Conservation (phyloP, 2,329 filamentous ascomycete genomes). For the Ceratocystis cacaofunesta region DNA sequence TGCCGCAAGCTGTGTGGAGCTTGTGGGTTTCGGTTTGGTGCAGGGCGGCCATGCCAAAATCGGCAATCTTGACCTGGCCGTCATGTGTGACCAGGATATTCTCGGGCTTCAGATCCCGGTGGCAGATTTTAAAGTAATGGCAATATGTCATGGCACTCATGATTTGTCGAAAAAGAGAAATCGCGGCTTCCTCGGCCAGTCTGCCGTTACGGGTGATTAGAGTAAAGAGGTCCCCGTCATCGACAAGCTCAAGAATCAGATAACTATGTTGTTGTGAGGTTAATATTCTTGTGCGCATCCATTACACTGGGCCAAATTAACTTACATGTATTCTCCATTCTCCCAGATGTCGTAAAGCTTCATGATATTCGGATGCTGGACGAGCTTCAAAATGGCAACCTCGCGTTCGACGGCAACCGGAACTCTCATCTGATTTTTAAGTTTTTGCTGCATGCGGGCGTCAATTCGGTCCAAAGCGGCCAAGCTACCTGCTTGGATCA, state of each 20-base stretch:
- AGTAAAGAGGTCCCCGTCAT: conserved; percentile 65
- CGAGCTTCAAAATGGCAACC: conserved; percentile 91
- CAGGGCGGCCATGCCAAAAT: conserved; percentile 94
- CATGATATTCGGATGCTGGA: conserved; percentile 90
- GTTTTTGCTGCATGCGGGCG: conserved; percentile 37
- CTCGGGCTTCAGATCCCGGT: conserved; percentile 91
- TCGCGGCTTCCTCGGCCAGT: conserved; percentile 64
- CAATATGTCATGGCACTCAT: conserved; percentile 85
- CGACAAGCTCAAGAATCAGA: conserved; percentile 82
- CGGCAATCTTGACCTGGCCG: conserved; percentile 77
- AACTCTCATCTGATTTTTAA: conserved; percentile 52
- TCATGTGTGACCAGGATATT: conserved; percentile 76
- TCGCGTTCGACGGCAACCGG: conserved; percentile 86
- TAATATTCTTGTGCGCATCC: neutral
- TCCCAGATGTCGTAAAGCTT: conserved; percentile 96
- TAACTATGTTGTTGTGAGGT: conserved; percentile 42
- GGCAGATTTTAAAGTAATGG: conserved; percentile 87
- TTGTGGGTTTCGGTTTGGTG: conserved; percentile 64
- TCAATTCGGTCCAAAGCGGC: conserved; percentile 66
- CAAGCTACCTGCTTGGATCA: conserved; percentile 74
- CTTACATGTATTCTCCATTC: conserved; percentile 84
- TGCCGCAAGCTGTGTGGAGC: conserved; percentile 82
- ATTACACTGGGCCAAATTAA: conserved; percentile 14
- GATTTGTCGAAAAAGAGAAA: conserved; percentile 83
- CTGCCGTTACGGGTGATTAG: conserved; percentile 63